Base-by-base conservation (phyloP, 179 eudicot species). In the Drosera spatulata region DNA sequence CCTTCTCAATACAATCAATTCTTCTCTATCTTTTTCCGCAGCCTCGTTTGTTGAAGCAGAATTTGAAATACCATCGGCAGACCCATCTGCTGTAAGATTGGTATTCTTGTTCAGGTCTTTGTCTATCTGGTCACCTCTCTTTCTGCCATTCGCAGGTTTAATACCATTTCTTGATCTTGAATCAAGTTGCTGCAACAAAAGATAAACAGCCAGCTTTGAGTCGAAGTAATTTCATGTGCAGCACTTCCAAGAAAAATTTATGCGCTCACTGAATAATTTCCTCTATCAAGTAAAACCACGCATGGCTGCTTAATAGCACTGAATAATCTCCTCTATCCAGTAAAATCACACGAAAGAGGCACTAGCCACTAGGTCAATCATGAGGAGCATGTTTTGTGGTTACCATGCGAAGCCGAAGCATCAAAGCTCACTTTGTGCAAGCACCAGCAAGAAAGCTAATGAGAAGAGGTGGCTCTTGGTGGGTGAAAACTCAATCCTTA, bases 1-100 rank as follows among this genome's bases (percentile, higher is more conserved):
- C 67, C 81, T 82, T 71, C 75, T 78, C 69, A 93, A 60, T 58
- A 83, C 77, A 61, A 67, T 69, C 72, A 93, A 65, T 68, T 86
- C 94, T 73, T 87, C 95, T 46, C 73, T 72, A 49, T 87, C 82
- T 62, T 81, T 78, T 41, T 84, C 82, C 15, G 76, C 68, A 52
- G 69, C 73, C 72, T 76, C 63, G 52, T 69, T 66, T 56, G 71
- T 73, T 58, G 94, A 77, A 38, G 78, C 71, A 65, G 65, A 67
- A 57, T 68, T 50, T 40, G 87, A 80, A 43, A 69, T 53, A 60
- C 63, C 67, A 39, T 82, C 81, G 40, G 71, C 55, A 51, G 68
- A 43, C 47, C 70, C 86, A 63, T 77, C 81, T 61, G 71, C 69
- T 51, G 71, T 70, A 72, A 65, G 58, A 55, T 70, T 78, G 14